Evolutionary conservation across 1,139 yeast genomes (phyloP).

Genomic region (Saccharomyces hybrid): DNA sequence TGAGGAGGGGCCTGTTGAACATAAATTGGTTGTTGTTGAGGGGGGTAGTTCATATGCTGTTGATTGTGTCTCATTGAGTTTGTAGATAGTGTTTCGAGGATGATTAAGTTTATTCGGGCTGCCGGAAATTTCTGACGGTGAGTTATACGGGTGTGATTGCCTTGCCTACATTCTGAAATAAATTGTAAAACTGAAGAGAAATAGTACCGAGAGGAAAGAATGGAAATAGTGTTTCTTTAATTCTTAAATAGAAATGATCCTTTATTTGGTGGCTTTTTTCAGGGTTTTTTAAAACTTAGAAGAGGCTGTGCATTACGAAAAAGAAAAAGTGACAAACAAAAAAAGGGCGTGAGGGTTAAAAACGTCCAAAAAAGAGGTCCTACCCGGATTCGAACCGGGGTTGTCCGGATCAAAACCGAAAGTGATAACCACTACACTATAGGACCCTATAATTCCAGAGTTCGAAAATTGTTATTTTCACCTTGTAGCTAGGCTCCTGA

Average conservation of each 20-base stretch:
- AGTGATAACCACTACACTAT: slow-evolving; percentile 64
- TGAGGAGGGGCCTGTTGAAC: slow-evolving; percentile 10
- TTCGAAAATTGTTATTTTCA: neutral
- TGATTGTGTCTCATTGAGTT: neutral
- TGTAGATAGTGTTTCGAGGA: neutral
- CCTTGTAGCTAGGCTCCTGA: neutral
- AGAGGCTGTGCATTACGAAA: neutral
- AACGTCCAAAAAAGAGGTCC: slow-evolving; percentile 48
- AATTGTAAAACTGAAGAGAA: neutral
- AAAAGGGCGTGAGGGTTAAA: neutral
- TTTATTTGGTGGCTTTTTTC: neutral
- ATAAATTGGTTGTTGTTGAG: slow-evolving; percentile 8
- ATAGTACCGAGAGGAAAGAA: neutral
- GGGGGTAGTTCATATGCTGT: neutral
- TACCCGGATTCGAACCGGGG: slow-evolving; percentile 97
- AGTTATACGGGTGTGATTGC: neutral
- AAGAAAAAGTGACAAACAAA: neutral
- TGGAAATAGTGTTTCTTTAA: neutral
- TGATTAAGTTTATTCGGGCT: neutral
- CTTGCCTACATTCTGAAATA: neutral
- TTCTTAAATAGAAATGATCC: neutral
- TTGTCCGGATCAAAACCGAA: slow-evolving; percentile 71
- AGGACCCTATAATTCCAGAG: slow-evolving; percentile 12
- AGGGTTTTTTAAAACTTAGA: neutral
- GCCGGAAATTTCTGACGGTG: neutral